A percentile compares a stretch with the other conserved stretches of the same genome.
These are phyloP conservation scores for Brassica incana DNA, from an alignment of 345 rosid species.

Conservation along the genomic window DNA sequence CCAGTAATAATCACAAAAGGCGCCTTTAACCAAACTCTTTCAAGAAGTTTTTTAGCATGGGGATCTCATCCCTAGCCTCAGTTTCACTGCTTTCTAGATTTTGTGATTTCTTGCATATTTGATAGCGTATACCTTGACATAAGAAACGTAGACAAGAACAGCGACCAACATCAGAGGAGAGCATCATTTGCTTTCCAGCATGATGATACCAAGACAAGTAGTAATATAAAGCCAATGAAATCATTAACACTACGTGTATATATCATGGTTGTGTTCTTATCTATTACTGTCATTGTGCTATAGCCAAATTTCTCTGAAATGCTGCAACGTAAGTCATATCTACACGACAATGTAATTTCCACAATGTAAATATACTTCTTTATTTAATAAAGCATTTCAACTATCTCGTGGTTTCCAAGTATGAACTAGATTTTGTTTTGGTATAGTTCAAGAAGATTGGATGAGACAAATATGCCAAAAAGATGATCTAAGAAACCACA, in stretches of 20 bases:
- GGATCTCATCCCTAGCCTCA: background rate
- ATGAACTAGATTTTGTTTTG: background rate
- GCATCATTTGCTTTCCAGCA: background rate
- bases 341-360: background rate
- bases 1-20: background rate
- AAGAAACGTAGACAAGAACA: background rate
- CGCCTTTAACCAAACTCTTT: background rate
- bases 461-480: conserved; percentile 32
- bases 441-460: conserved; percentile 15
- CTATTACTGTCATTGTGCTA: background rate
- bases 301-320: background rate
- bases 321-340: background rate
- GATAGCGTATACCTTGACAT: background rate
- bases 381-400: background rate
- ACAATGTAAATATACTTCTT: background rate
- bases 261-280: background rate
- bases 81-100: background rate
- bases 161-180: background rate
- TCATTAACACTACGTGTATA: background rate
- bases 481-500: conserved; percentile 41
- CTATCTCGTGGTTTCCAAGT: conserved; percentile 8
- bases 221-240: background rate
- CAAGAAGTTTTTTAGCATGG: background rate
- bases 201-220: background rate
- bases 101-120: background rate